Base-by-base conservation (phyloP, 768 basidiomycete genomes). In the Lentinus tigrinus region DNA sequence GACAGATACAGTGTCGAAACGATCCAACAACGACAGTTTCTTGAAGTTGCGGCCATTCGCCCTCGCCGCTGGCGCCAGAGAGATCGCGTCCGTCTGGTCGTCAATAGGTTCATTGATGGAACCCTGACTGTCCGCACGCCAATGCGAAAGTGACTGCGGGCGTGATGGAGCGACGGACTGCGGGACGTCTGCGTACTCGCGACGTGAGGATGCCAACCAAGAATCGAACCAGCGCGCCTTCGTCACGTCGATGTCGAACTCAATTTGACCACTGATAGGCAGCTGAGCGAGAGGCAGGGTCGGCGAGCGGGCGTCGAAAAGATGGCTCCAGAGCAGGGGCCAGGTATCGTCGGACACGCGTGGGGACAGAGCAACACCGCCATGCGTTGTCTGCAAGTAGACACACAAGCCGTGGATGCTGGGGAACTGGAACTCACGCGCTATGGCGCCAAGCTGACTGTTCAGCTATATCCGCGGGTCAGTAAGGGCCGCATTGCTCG, bases 181-280 rank as follows among this genome's bases (percentile, higher is more conserved):
- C 26, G 75, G 69, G 37, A 73, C 65, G 60, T 85, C 84, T 16
- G 70, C 64, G 23, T 71, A 61, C 38, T 81, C 76, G 60, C 79
- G 66, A 52, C 73, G 62, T 19, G 74, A 72, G 54, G 81, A 69
- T n/a, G 80, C 75, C 21, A 85, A 58, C 90, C 91, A 96, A 0
- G 84, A 74, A 17, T 83, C 74, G 64, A 85, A 90, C 93, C 93
- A 95, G 27, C 83, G 80, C 17, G 93, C 93, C 60, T 84, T 81
- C 36, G 77, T 75, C 46, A 82, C 58, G 73, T 95, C 93, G 46
- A 95, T 81, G 72, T 95, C 93, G 69, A 95, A 94, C 72, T 95
- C 93, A 27, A 96, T 80, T 27, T 81, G 85, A 4, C 91, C 94
- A 43, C 83, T 78, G 56, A 95, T 86, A 0, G 90, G 86, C 19